Evolutionary conservation across 805 yeast genomes (phyloP), one percentile per base, ranked within the genome.

Genomic region (Yamadazyma takamatsuzukensis): DNA sequence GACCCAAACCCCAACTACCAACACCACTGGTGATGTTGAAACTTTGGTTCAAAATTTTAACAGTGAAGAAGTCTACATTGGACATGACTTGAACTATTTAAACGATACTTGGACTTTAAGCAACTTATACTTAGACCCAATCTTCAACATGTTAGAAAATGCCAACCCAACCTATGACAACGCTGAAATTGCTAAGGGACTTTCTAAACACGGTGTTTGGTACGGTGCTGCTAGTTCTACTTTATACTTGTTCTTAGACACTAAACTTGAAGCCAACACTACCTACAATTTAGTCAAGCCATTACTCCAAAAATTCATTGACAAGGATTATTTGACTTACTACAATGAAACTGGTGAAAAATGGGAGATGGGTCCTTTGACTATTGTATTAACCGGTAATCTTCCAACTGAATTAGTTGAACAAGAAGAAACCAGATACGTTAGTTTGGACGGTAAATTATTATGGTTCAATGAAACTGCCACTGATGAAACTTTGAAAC

Each of bases 361-460:
- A 15, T 50, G 70, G 38, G 51, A 52, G 2, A 53, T 61, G 27
- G 80, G 80, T 1, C 86, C 87, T 5, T 39, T 83, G 8, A 73
- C 84, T 0, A 62, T 83, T 6, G 69, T 82, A 5, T 66, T 80
- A 22, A 82, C 88, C 0, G 93, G 93, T 1, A 68, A 77, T 43
- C 65, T 73, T 17, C 87, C 88, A 1, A 45, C 55, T 24, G 71
- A 61, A 12, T 35, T 45, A 6, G 53, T 63, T 2, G 43, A 46
- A 28, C 40, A 30, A 12, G 60, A 56, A 29, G 41, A 41, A 9
- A 36, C 36, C 4, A 39, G 66, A 17, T 62, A 65, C 54, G 47
- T 65, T 30, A 79, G 75, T 41, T 58, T 61, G 25, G 85, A 79
- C 49, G 82, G 74, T 4, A 74, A 78, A 3, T 58, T 79, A 30